Base-by-base conservation (phyloP, 108 stramenopile genomes). In the Nannochloropsis gaditana region DNA sequence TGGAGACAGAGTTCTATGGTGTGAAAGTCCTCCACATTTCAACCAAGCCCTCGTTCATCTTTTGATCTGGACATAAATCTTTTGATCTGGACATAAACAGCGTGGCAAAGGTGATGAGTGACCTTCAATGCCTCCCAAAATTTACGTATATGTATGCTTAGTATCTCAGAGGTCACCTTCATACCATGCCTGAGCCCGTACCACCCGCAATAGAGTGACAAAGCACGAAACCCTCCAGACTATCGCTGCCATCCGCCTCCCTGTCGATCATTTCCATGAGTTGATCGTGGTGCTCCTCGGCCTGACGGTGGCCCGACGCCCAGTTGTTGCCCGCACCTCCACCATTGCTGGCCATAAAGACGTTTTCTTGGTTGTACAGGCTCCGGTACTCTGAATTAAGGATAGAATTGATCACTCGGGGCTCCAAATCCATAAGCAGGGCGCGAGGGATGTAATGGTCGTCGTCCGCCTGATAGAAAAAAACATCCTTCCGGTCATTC, bases 251-350 rank as follows among this genome's bases (percentile, higher is more conserved):
- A 87, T 99, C 99, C 17, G 94, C 93, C 89, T 99, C 99, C 44
- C 99, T 92, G 90, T 99, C 99, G 85, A 99, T 96, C 97, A 99
- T 99, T 86, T 99, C 99, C 92, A 98, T 86, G 9, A 99, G 93
- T 82, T 95, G 91, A 86, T 99, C 98, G 84, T 95, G 94, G 86
- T 96, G 94, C 83, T 91, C 90, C 45, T 89, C 89, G 9, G 88
- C 90, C 79, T 91, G 84, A 5, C 87, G 42, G 79, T 84, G 45
- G 43, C 90, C 90, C 31, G 87, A 90, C 17, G 84, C 87, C 99
- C 99, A 99, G 87, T 99, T 99, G 88, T 99, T 99, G 3, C 99
- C 99, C 17, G 99, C 99, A 42, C 99, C 99, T 11, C 99, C 99
- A 11, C 99, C 99, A 59, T 98, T 96, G 84, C 94, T 88, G 31